These are phyloP conservation scores for Penicillium sp. DNA, from an alignment of 2,329 filamentous ascomycete species.

Conservation along the genomic window DNA sequence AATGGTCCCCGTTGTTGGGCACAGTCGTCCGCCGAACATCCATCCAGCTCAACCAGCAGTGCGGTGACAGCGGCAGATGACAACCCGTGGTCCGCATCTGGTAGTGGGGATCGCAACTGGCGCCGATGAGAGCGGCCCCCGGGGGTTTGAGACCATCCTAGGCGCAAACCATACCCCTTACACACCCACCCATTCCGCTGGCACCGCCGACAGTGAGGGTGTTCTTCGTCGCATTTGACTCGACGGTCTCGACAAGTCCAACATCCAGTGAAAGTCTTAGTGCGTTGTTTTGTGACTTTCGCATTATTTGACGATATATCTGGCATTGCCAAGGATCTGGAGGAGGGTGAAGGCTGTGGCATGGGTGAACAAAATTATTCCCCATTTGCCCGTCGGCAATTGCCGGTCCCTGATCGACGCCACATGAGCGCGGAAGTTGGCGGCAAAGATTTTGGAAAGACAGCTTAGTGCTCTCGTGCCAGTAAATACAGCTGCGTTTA, in stretches of 20 bases:
- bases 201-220: constrained; percentile 17
- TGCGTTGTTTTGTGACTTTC: constrained; percentile 12
- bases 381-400: constrained; percentile 7
- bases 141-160: constrained; percentile 16
- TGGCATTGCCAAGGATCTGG: constrained; percentile 12
- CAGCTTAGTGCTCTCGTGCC: background rate
- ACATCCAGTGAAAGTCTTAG: constrained; percentile 22
- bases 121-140: constrained; percentile 13
- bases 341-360: constrained; percentile 4
- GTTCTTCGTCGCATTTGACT: constrained; percentile 21
- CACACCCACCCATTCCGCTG: constrained; percentile 17
- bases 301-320: constrained; percentile 9
- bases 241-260: constrained; percentile 20
- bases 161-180: constrained; percentile 18
- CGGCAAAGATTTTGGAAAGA: background rate
- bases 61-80: constrained; percentile 16
- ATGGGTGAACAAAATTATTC: constrained; percentile 1
- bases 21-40: constrained; percentile 9
- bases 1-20: constrained; percentile 19
- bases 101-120: constrained; percentile 8
- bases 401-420: constrained; percentile 4
- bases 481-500: background rate
- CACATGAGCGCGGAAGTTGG: background rate
- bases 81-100: constrained; percentile 3
- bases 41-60: constrained; percentile 15